A percentile compares a stretch with the other conserved stretches of the same genome.
Conservation (phyloP, 257 asterid species). For the Osmanthus fragrans region DNA sequence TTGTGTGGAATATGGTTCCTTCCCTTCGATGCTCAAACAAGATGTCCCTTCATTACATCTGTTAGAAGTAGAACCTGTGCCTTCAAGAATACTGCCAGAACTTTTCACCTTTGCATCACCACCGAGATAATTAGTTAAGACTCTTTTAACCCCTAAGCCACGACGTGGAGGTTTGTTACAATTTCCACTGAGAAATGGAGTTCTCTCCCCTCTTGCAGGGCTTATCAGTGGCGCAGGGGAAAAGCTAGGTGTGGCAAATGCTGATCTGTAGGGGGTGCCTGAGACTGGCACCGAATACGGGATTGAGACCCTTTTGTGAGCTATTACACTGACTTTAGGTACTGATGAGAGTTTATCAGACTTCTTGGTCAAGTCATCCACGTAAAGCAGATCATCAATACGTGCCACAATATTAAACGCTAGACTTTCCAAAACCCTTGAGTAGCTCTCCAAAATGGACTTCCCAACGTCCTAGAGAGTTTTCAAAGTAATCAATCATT, state of each 20-base stretch:
- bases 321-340: constrained; percentile 32
- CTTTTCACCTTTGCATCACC: constrained; percentile 55
- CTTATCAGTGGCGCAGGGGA: constrained; percentile 56
- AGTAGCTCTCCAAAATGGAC: constrained; percentile 93
- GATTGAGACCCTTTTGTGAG: constrained; percentile 51
- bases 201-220: constrained; percentile 66
- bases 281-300: constrained; percentile 63
- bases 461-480: constrained; percentile 79
- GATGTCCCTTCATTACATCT: constrained; percentile 35
- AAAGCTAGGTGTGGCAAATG: constrained; percentile 59
- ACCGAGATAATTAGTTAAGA: constrained; percentile 65
- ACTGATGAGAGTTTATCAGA: constrained; percentile 53
- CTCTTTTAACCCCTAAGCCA: constrained; percentile 79
- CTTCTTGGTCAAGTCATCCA: constrained; percentile 67
- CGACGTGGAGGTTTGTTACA: constrained; percentile 55
- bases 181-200: constrained; percentile 45
- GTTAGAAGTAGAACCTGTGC: constrained; percentile 37
- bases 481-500: not conserved
- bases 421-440: constrained; percentile 91
- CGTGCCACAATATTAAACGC: constrained; percentile 82
- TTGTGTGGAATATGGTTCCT: constrained; percentile 31
- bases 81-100: constrained; percentile 35
- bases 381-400: constrained; percentile 78
- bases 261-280: constrained; percentile 66
- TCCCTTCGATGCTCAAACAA: constrained; percentile 22